Conservation (phyloP, 345 rosid species). For the Arabis alpina region DNA sequence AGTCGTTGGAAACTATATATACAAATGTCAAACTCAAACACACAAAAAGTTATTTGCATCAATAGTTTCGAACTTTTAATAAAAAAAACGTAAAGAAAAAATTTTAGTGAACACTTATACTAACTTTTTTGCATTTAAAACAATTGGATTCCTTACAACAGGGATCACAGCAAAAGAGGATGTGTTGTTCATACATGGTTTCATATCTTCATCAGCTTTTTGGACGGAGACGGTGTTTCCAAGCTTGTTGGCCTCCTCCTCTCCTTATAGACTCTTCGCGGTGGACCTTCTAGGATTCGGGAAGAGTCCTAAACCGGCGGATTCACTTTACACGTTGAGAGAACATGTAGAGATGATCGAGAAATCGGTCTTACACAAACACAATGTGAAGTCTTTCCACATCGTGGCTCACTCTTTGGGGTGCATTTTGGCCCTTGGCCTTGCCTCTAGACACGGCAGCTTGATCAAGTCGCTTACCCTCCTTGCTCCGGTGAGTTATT, state of each 20-base stretch:
- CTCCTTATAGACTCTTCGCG: conserved; percentile 71
- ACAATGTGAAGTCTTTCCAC: conserved; percentile 85
- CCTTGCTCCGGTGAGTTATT: conserved; percentile 75
- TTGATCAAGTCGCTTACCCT: conserved; percentile 86
- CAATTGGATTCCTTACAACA: conserved; percentile 13
- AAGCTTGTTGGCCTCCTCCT: conserved; percentile 61
- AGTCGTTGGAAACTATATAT: too few relatives aligned
- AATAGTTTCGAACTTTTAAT: too few relatives aligned
- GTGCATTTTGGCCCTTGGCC: conserved; percentile 89
- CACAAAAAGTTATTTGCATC: too few relatives aligned
- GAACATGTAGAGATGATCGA: conserved; percentile 97
- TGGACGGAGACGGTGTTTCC: conserved; percentile 98
- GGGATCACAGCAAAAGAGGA: conserved; percentile 57
- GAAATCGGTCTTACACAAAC: conserved; percentile 59
- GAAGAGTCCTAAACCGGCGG: conserved; percentile 91
- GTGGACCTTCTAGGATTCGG: conserved; percentile 96
- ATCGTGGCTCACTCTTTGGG: conserved; percentile 98
- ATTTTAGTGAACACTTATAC: too few relatives aligned
- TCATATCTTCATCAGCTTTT: conserved; percentile 93
- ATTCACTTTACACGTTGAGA: conserved; percentile 84
- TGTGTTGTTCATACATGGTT: conserved; percentile 95
- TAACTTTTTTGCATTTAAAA: not conserved
- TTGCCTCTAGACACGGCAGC: conserved; percentile 71
- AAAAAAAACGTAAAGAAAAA: too few relatives aligned
- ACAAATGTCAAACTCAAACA: too few relatives aligned